phyloP scores from a whole-genome alignment of 495 filamentous ascomycete genomes.

The Clavariopsis aquatica region DNA sequence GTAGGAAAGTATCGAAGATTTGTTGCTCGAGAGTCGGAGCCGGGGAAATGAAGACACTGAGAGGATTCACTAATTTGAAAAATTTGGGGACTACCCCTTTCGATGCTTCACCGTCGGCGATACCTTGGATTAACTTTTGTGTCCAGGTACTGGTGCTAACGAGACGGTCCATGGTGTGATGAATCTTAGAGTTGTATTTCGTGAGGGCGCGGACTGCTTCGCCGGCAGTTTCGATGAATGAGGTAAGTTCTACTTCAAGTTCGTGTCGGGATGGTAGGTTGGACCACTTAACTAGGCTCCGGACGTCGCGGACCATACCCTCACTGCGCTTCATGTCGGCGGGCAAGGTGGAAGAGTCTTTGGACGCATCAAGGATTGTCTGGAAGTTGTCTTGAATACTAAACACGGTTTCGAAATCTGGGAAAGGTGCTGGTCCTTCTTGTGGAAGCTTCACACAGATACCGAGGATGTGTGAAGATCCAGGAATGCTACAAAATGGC shows the following conservation, averaged over 20 bases:
- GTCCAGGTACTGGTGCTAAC: constrained; percentile 68
- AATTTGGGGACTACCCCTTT: constrained; percentile 48
- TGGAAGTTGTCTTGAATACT: constrained; percentile 66
- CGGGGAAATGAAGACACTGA: constrained; percentile 60
- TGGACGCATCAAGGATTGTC: constrained; percentile 61
- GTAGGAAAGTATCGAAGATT: constrained; percentile 58
- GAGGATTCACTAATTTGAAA: constrained; percentile 47
- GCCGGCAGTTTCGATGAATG: constrained; percentile 63
- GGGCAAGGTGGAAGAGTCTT: constrained; percentile 60
- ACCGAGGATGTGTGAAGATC: constrained; percentile 58
- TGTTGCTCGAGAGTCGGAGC: constrained; percentile 55
- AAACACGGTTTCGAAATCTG: constrained; percentile 69
- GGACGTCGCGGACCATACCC: constrained; percentile 69
- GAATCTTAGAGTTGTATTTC: constrained; percentile 68
- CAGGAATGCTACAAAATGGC: constrained; percentile 66
- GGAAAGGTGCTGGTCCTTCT: constrained; percentile 32
- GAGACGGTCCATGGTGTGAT: constrained; percentile 67
- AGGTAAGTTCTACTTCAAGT: constrained; percentile 65
- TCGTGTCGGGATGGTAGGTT: constrained; percentile 55
- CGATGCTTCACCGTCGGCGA: constrained; percentile 46
- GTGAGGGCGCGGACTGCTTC: constrained; percentile 60
- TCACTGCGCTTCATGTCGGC: constrained; percentile 72
- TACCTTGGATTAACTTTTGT: constrained; percentile 53
- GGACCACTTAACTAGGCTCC: constrained; percentile 62
- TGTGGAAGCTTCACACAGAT: constrained; percentile 51